These are phyloP conservation scores for Circinella umbellata DNA, from an alignment of 371 early-diverging fungal genomes.

Conservation along the genomic window DNA sequence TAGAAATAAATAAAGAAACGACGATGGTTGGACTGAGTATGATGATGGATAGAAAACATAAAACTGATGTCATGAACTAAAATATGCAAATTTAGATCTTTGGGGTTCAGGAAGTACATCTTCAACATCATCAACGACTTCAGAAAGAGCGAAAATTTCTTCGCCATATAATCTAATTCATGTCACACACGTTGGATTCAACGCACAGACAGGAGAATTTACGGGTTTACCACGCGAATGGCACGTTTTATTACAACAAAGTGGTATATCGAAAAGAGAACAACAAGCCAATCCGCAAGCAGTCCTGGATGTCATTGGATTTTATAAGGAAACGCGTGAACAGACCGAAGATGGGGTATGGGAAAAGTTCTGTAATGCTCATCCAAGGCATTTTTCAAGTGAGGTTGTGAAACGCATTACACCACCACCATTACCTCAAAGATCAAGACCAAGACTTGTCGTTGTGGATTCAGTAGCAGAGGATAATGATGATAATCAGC, in stretches of 20 bases:
- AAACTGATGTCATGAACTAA: neutral
- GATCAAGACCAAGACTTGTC: conserved; percentile 24
- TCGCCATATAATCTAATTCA: conserved; percentile 96
- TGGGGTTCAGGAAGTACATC: conserved; percentile 7
- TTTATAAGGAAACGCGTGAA: conserved; percentile 78
- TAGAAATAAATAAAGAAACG: neutral
- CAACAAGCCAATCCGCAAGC: conserved; percentile 95
- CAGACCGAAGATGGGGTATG: conserved; percentile 76
- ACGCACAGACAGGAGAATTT: conserved; percentile 89
- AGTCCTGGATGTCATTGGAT: conserved; percentile 93
- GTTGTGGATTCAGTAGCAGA: conserved; percentile 14
- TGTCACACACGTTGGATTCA: conserved; percentile 93
- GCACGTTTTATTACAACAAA: conserved; percentile 86
- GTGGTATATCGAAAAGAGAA: conserved; percentile 94
- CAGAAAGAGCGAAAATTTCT: conserved; percentile 49
- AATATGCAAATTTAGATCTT: neutral
- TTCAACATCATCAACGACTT: conserved; percentile 5
- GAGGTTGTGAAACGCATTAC: conserved; percentile 20
- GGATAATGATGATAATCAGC: neutral
- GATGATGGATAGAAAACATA: neutral
- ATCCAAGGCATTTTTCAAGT: conserved; percentile 29
- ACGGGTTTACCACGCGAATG: conserved; percentile 95
- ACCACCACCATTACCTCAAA: conserved; percentile 29
- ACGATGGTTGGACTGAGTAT: neutral
- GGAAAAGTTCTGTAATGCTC: conserved; percentile 82